phyloP scores from a whole-genome alignment of 495 filamentous ascomycete species.

The Mytilinidion resinicola region DNA sequence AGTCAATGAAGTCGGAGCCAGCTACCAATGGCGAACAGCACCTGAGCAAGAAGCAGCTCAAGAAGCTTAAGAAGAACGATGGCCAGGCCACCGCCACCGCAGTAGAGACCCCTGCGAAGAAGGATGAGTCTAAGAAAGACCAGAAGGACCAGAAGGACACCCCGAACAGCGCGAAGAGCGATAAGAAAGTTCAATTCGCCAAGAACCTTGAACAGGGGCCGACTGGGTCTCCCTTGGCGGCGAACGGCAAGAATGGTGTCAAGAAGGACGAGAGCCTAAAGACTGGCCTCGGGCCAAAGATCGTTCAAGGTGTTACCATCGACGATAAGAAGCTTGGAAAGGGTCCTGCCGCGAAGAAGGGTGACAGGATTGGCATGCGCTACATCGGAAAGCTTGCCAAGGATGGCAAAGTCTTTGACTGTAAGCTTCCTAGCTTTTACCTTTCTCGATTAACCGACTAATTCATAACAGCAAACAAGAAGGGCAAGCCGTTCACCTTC shows the following conservation, averaged over 20 bases:
- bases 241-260: conserved; percentile 48
- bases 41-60: conserved; percentile 92
- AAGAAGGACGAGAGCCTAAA: conserved; percentile 36
- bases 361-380: conserved; percentile 80
- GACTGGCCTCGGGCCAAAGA: conserved; percentile 59
- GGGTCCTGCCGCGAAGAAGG: conserved; percentile 74
- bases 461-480: conserved; percentile 73
- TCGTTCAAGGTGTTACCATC: conserved; percentile 78
- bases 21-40: conserved; percentile 52
- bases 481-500: conserved; percentile 93
- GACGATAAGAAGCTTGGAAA: conserved; percentile 90
- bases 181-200: conserved; percentile 98
- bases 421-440: conserved; percentile 46
- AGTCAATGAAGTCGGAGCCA: conserved; percentile 47
- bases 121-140: conserved; percentile 24
- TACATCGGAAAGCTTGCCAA: conserved; percentile 90
- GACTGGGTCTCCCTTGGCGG: conserved; percentile 49
- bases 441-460: conserved; percentile 26
- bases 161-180: conserved; percentile 48
- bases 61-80: conserved; percentile 98
- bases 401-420: conserved; percentile 88
- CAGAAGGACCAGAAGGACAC: conserved; percentile 42
- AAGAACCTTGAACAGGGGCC: conserved; percentile 97
- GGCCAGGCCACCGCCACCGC: conserved; percentile 62
- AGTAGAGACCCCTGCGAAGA: conserved; percentile 50